Conservation (phyloP, 169 alveolate species). For the Toxoplasma gondii region DNA sequence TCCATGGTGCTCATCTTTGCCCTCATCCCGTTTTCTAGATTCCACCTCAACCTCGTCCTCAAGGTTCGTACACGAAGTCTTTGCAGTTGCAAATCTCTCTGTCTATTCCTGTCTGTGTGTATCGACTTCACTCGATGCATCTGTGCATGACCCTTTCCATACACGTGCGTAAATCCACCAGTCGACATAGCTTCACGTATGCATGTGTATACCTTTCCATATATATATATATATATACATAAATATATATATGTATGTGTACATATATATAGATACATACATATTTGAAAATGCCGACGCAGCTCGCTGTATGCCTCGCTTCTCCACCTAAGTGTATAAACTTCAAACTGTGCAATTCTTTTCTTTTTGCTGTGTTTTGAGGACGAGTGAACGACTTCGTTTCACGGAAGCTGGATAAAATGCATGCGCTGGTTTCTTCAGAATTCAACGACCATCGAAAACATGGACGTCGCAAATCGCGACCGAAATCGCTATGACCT, state of each 20-base stretch:
- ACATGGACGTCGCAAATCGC: slow-evolving; percentile 40
- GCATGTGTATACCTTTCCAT: no score
- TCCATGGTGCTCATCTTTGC: slow-evolving; percentile 56
- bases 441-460: slow-evolving; percentile 55
- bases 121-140: no score
- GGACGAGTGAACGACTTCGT: background rate
- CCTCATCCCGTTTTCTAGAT: slow-evolving; percentile 46
- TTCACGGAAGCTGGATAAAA: background rate
- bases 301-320: background rate
- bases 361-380: background rate
- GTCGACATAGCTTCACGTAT: background rate
- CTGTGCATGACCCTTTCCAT: background rate
- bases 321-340: no score
- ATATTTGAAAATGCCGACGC: background rate
- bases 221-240: background rate
- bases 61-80: background rate
- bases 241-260: background rate
- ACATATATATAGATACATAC: background rate
- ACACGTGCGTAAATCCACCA: background rate
- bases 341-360: no score
- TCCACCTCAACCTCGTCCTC: slow-evolving; percentile 48
- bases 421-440: background rate
- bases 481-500: slow-evolving; percentile 59
- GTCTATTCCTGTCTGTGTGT: background rate
- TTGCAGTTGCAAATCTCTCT: background rate